Percentiles rank a stretch among this genome's conserved stretches.
Evolutionary conservation across 2,329 filamentous ascomycete genomes (phyloP).

Genomic region (Elsinoe arachidis): DNA sequence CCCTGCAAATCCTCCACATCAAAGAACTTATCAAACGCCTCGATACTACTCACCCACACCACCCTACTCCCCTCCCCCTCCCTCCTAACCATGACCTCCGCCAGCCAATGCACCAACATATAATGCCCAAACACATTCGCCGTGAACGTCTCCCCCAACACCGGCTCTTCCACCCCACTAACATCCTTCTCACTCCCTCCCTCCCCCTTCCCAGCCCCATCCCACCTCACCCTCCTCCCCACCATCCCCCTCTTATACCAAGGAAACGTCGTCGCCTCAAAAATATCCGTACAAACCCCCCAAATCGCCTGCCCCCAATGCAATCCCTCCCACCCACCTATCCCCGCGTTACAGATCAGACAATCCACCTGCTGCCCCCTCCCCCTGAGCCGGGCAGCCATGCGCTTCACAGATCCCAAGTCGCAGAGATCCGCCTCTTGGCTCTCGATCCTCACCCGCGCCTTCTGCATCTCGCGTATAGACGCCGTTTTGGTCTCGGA

Average conservation of each 20-base stretch:
- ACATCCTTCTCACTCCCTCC: constrained; percentile 16
- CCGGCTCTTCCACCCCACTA: constrained; percentile 40
- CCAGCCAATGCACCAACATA: constrained; percentile 70
- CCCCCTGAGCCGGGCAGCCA: constrained; percentile 45
- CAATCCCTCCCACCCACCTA: constrained; percentile 77
- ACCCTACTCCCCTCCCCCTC: constrained; percentile 45
- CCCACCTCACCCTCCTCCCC: constrained; percentile 49
- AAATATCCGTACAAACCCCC: constrained; percentile 51
- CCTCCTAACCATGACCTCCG: constrained; percentile 57
- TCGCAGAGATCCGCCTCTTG: constrained; percentile 51
- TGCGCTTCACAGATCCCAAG: constrained; percentile 46
- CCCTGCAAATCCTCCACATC: constrained; percentile 67
- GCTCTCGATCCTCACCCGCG: constrained; percentile 43
- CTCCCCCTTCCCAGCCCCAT: constrained; percentile 14
- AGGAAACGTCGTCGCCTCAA: constrained; percentile 67
- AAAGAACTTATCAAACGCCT: constrained; percentile 53
- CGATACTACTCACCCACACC: constrained; percentile 80
- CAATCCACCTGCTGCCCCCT: constrained; percentile 64
- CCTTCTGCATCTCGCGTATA: constrained; percentile 33
- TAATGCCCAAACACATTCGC: constrained; percentile 96
- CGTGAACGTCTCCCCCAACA: constrained; percentile 73
- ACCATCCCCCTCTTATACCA: constrained; percentile 59
- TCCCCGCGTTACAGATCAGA: constrained; percentile 78
- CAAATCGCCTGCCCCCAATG: constrained; percentile 56
- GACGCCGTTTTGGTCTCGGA: constrained; percentile 28